Evolutionary conservation across 441 rosid species (phyloP).

Genomic region (Erodium chrysanthum): DNA sequence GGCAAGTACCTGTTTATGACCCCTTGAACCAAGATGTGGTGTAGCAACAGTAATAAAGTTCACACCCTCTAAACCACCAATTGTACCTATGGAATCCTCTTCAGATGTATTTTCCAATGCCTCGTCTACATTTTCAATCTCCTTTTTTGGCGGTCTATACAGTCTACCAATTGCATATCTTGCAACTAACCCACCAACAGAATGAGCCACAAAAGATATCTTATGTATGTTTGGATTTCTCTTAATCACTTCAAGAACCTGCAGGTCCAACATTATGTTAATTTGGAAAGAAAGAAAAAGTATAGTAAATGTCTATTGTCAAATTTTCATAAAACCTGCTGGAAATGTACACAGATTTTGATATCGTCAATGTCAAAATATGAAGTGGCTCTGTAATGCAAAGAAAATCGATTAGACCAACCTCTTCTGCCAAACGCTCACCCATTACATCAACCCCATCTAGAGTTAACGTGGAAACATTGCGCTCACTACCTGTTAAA

Average conservation of each 20-base stretch:
- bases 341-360: conserved; percentile 2
- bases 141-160: conserved; percentile 42
- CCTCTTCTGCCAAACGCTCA: conserved; percentile 80
- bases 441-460: conserved; percentile 99
- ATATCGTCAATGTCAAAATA: neutral
- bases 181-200: conserved; percentile 93
- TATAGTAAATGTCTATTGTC: neutral
- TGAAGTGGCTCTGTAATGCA: neutral
- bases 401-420: conserved; percentile 16
- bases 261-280: conserved; percentile 18
- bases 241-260: conserved; percentile 75
- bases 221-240: conserved; percentile 52
- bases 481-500: conserved; percentile 70
- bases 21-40: conserved; percentile 95
- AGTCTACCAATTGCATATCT: conserved; percentile 86
- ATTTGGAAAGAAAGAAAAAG: conserved; percentile 9
- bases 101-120: conserved; percentile 17
- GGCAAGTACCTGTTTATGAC: conserved; percentile 69
- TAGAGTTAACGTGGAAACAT: conserved; percentile 45
- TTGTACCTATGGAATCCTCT: conserved; percentile 35
- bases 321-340: neutral
- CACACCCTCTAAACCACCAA: conserved; percentile 72
- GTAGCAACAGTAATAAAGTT: conserved; percentile 89
- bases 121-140: conserved; percentile 24
- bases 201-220: conserved; percentile 91